Evolutionary conservation across 1,139 yeast species (phyloP), one percentile per base, ranked within the genome.

Genomic region (Meyerozyma smithsonii): DNA sequence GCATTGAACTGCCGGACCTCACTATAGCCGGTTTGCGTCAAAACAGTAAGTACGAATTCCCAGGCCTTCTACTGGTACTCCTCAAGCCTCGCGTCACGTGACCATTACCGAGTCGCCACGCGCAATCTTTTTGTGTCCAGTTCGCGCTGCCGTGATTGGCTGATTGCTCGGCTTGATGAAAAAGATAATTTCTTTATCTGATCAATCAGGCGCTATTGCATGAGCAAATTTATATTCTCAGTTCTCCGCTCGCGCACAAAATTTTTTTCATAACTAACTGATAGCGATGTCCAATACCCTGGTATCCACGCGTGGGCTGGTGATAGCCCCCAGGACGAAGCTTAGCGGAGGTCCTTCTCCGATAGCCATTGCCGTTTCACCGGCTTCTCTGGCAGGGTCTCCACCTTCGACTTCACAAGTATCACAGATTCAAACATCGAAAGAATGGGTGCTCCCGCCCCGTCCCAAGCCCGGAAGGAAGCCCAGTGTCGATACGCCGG

Each of bases 371-470:
- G 57, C 62, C 33, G 47, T 46, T 14, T 51, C 57, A 8, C 57
- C 61, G 11, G 52, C 54, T 17, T 47, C 55, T 24, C n/a, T 18
- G 33, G 12, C 39, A 32, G 20, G 23, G 15, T 24, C 39, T 32
- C 38, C 34, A 6, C 34, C 34, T 4, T 30, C 34, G 6, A 30
- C n/a, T n/a, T n/a, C 34, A 18, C 34, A 10, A 11, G 46, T 48
- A 8, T 62, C 69, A 11, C 73, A 65, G 50, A 79, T 82, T 19
- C 76, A 76, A 46, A 82, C 95, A 1, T 84, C 95, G n/a, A 85
- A 79, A 52, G 87, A 82, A 51, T 89, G 96, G 95, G 90, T 86
- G 12, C 68, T 89, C 28, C 96, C 96, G 2, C 96, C 96, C 8
- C 66, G 95, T 43, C 94, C 95, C 5, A 87, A 86, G 57, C 95